phyloP scores from a whole-genome alignment of 345 rosid genomes.

The Syzygium aqueum region DNA sequence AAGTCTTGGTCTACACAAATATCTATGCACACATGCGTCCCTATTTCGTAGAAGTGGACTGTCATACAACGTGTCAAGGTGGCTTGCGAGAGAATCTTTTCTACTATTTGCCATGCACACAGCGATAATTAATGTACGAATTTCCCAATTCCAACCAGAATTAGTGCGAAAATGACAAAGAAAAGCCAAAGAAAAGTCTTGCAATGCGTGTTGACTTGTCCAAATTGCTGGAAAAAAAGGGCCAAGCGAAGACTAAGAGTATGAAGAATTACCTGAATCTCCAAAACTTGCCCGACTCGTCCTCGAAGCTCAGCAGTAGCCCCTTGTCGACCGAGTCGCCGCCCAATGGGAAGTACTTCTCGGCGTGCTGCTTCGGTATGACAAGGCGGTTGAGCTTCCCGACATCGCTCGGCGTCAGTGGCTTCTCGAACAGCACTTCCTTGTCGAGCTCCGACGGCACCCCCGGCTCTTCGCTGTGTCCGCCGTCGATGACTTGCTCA shows the following conservation, averaged over 20 bases:
- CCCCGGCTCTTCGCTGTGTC: background rate
- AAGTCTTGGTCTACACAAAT: background rate
- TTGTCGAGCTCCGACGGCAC: background rate
- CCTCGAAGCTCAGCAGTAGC: constrained; percentile 32
- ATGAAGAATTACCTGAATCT: constrained; percentile 24
- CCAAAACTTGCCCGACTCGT: constrained; percentile 33
- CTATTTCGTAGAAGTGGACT: background rate
- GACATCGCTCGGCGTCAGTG: constrained; percentile 51
- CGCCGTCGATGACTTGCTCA: background rate
- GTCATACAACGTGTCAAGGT: background rate
- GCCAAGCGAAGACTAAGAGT: background rate
- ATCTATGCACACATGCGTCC: background rate
- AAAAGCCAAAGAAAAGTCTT: background rate
- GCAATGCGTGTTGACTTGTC: background rate
- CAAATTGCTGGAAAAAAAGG: background rate
- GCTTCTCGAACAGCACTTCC: constrained; percentile 31
- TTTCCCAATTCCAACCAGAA: background rate
- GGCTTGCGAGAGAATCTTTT: background rate
- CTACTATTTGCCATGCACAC: background rate
- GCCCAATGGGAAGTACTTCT: constrained; percentile 35
- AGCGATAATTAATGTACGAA: background rate
- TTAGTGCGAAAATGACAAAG: background rate
- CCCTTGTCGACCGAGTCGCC: constrained; percentile 8
- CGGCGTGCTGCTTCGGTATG: constrained; percentile 52
- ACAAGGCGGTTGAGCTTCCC: constrained; percentile 54